Evolutionary conservation across 164 flowering plant genomes (phyloP), one percentile per base, ranked within the genome.

Genomic region (Pachysandra terminalis): DNA sequence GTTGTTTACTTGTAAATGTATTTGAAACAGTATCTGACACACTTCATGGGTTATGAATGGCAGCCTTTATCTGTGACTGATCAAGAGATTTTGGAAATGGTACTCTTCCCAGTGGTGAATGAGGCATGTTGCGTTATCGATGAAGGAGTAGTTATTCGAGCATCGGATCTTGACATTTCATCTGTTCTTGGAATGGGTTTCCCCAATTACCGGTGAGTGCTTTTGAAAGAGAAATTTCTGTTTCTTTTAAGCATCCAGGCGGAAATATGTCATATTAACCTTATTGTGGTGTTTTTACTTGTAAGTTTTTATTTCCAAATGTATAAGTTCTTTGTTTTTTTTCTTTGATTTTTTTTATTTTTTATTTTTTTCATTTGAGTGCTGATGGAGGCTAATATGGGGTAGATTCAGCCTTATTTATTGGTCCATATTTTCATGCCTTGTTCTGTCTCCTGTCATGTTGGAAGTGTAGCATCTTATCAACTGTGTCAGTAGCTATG

Each of bases 121-220:
- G 99, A 95, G 81, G 92, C 96, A 56, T 95, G 99, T 65, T 89
- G 95, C 37, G 88, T 93, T 52, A 28, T 95, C 56, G 97, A 89
- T 66, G 99, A 90, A 81, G 93, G 87, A 70, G 68, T 92, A 3
- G 93, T 92, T 13, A 80, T 92, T 72, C 87, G 90, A 69, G 90
- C 99, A 59, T 89, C 99, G 24, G 99, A 95, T 80, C 97, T 95
- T 65, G 98, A 90, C 69, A 69, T 83, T 72, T 87, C 98, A 71
- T 87, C 98, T 68, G 84, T 95, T 69, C 93, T 90, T 65, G 98
- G 99, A 77, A 89, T 95, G 99, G 81, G 99, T 72, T 95, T 95
- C 77, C 99, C 99, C 17, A 74, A 87, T 58, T 90, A 90, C 66
- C 87, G 98, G 99, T 95, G 60, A 75, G 87, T 78, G 9, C 19